Base-by-base conservation (phyloP, 805 yeast species). In the Saccharomycopsis fermentans region DNA sequence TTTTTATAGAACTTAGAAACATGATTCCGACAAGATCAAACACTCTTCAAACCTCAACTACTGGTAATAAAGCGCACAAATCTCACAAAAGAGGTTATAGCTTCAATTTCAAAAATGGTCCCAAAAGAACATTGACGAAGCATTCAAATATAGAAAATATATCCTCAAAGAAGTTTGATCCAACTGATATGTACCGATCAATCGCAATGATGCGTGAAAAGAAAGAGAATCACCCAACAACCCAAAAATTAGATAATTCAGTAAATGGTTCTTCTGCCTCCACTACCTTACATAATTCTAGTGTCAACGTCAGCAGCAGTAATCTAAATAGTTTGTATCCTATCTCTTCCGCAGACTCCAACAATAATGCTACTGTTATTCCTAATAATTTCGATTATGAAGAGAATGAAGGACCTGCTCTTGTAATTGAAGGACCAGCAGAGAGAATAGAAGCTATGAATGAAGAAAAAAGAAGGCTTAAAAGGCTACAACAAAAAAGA, bases 121-220 rank as follows among this genome's bases (percentile, higher is more conserved):
- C 16, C 37, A n/a, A 55, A 47, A 12, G 48, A 34, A 48, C 39
- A 48, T 66, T 65, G 67, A 2, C 75, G 74, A 60, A 67, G 67
- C 53, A 61, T 64, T 61, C 73, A 71, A n/a, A 21, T 32, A 17
- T 8, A 26, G 9, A 52, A 12, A 52, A 17, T 17, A 19, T 19
- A 24, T 80, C 83, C 24, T 43, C 50, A 5, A 43, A 43, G 24
- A 43, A 21, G 29, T 73, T 87, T 12, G 84, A 86, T 36, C 96
- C 97, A 1, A 81, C 86, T 54, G 97, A 91, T 67, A 84, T 90
- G 82, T 85, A 77, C 68, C 77, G 85, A 74, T 90, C 96, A 3
- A 86, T 90, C 64, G 83, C 90, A 48, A 83, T 90, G 84, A 73
- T 91, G 73, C 86, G 86, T 64, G 77, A 78, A 56, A 74, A 77